Conservation (phyloP, 306 rosid species). For the Dryas drummondii region DNA sequence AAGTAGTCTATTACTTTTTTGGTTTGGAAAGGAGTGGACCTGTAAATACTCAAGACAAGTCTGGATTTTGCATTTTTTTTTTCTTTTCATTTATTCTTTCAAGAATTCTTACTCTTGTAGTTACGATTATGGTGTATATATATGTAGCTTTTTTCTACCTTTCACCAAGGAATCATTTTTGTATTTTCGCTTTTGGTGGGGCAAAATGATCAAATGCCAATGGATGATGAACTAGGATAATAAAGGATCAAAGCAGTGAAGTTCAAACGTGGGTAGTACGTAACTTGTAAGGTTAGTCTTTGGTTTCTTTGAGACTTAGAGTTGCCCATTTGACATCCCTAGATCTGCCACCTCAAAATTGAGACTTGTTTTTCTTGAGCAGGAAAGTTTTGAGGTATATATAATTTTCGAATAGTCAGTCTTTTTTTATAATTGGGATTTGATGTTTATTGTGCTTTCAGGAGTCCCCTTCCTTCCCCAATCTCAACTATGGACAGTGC, state of each 20-base stretch:
- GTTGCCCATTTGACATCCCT: neutral
- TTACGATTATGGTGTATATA: neutral
- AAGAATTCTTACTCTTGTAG: neutral
- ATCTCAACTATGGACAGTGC: neutral
- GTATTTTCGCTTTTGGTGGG: neutral
- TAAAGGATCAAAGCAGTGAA: neutral
- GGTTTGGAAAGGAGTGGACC: constrained; percentile 8
- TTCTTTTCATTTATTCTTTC: neutral
- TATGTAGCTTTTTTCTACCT: neutral
- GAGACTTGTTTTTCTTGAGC: neutral
- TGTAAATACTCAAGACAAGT: constrained; percentile 17
- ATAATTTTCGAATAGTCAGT: neutral
- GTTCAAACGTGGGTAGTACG: neutral
- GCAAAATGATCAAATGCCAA: neutral
- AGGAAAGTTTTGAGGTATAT: too few species aligned
- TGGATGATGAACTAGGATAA: neutral
- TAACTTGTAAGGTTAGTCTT: too few species aligned
- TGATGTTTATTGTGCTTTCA: neutral
- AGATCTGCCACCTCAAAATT: neutral
- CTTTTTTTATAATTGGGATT: neutral
- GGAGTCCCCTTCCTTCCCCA: too few species aligned
- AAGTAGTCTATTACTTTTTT: neutral
- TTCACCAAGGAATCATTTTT: neutral
- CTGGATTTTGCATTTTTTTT: neutral
- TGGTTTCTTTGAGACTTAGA: neutral